A percentile compares a stretch with the other conserved stretches of the same genome.
Evolutionary conservation across 208 protist genomes (phyloP).

Genomic region (Acanthamoeba healyi): DNA sequence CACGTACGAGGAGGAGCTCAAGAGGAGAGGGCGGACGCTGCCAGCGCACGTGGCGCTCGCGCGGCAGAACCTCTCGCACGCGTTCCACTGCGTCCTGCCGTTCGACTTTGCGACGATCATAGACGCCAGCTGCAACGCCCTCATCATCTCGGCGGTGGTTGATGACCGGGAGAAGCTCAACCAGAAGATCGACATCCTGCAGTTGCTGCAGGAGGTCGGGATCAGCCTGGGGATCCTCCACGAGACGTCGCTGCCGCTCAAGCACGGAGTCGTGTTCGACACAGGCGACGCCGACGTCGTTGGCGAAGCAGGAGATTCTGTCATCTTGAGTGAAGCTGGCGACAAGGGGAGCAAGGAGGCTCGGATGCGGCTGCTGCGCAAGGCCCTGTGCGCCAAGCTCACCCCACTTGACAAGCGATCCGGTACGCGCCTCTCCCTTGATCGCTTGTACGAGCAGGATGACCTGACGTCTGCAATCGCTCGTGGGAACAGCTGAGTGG

Average conservation of each 20-base stretch:
- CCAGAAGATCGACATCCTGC: background rate
- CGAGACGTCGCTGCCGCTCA: background rate
- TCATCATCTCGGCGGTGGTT: background rate
- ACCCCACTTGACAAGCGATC: slow-evolving; percentile 24
- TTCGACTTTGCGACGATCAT: too few relatives aligned
- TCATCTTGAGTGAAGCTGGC: background rate
- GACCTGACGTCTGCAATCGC: too few relatives aligned
- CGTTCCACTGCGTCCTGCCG: slow-evolving; percentile 28
- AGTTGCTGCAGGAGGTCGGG: slow-evolving; percentile 29
- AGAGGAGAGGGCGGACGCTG: background rate
- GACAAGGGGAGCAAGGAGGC: too few relatives aligned
- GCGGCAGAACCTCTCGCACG: background rate
- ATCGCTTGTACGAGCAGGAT: too few relatives aligned
- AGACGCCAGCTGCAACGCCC: background rate
- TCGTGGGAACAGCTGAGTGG: slow-evolving; percentile 1
- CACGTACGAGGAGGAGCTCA: background rate
- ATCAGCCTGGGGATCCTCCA: slow-evolving; percentile 8
- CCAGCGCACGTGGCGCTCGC: background rate
- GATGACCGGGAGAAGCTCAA: background rate
- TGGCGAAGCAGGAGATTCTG: too few relatives aligned
- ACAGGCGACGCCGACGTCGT: background rate
- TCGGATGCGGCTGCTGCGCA: background rate
- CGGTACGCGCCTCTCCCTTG: too few relatives aligned
- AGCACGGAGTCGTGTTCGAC: background rate
- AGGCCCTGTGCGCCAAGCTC: background rate